Conservation (phyloP, 2,329 filamentous ascomycete genomes). For the Exophiala viscosa region DNA sequence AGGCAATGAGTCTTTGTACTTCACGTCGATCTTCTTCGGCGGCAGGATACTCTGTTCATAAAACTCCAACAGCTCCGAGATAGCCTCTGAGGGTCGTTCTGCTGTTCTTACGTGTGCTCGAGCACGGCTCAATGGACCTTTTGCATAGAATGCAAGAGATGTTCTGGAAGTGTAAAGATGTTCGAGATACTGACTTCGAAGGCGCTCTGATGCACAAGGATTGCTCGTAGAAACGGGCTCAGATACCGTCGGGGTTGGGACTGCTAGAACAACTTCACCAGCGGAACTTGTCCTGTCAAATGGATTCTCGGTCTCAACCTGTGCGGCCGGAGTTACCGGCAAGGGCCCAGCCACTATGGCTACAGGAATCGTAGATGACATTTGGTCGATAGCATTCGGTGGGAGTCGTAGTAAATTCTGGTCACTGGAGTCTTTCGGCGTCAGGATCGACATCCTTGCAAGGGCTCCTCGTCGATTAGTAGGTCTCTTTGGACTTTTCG, state of each 20-base stretch:
- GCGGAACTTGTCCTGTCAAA: slow-evolving; percentile 5
- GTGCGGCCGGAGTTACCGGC: slow-evolving; percentile 2
- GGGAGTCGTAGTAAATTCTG: neutral
- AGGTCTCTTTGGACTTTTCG: slow-evolving; percentile 22
- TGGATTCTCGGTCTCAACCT: neutral
- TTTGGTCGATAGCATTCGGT: neutral
- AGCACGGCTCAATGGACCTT: slow-evolving; percentile 47
- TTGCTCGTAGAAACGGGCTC: neutral
- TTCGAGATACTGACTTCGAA: slow-evolving; percentile 27
- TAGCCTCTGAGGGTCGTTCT: slow-evolving; percentile 26
- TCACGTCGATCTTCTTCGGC: slow-evolving; percentile 46
- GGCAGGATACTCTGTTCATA: slow-evolving; percentile 43
- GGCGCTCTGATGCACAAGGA: slow-evolving; percentile 15
- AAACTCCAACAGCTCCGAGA: slow-evolving; percentile 35
- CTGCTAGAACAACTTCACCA: neutral
- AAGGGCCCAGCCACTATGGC: neutral
- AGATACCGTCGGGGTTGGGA: neutral
- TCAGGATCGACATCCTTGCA: slow-evolving; percentile 28
- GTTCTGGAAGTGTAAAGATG: slow-evolving; percentile 34
- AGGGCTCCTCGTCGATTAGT: slow-evolving; percentile 26
- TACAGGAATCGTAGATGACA: neutral
- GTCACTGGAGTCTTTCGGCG: slow-evolving; percentile 6
- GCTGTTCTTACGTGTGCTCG: slow-evolving; percentile 38
- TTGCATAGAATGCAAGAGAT: slow-evolving; percentile 51
- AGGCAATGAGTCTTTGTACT: slow-evolving; percentile 45